These are phyloP conservation scores for Ophiostoma quercus DNA, from an alignment of 2,329 filamentous ascomycete species.

Conservation along the genomic window DNA sequence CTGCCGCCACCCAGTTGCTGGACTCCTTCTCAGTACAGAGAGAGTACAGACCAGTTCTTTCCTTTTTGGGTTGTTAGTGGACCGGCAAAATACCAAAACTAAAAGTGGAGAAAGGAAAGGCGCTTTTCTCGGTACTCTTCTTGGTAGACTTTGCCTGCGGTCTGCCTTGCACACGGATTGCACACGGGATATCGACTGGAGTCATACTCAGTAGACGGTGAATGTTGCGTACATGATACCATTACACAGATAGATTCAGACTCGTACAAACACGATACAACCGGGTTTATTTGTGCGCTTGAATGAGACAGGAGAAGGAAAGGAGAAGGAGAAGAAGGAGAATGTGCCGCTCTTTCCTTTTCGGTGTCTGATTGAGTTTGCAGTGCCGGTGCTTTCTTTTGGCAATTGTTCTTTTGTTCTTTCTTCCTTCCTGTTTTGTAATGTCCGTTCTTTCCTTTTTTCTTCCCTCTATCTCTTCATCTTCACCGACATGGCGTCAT, in stretches of 20 bases:
- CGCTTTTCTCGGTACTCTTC: not conserved
- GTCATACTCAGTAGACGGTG: not conserved
- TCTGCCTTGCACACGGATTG: constrained; percentile 21
- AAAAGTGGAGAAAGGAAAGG: constrained; percentile 1
- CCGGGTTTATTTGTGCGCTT: not conserved
- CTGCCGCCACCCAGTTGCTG: constrained; percentile 15
- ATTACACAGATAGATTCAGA: not conserved
- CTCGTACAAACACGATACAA: too few species aligned
- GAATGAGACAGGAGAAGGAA: constrained; percentile 4
- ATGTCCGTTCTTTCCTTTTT: not conserved
- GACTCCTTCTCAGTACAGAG: not conserved
- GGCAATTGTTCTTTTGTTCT: not conserved
- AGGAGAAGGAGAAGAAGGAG: not conserved
- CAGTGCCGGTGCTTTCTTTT: not conserved
- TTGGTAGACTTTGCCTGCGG: constrained; percentile 9
- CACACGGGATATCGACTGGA: constrained; percentile 12
- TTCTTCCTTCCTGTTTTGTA: not conserved
- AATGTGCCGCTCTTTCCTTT: not conserved
- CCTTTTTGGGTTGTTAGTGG: constrained; percentile 19
- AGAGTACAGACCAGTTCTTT: not conserved
- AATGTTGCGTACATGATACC: not conserved
- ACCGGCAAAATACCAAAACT: not conserved
- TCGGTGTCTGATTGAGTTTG: not conserved
- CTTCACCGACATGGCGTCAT: constrained; percentile 8
- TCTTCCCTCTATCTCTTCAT: not conserved